phyloP scores from a whole-genome alignment of 202 grass and related monocot species.

The Carex sylvatica region DNA sequence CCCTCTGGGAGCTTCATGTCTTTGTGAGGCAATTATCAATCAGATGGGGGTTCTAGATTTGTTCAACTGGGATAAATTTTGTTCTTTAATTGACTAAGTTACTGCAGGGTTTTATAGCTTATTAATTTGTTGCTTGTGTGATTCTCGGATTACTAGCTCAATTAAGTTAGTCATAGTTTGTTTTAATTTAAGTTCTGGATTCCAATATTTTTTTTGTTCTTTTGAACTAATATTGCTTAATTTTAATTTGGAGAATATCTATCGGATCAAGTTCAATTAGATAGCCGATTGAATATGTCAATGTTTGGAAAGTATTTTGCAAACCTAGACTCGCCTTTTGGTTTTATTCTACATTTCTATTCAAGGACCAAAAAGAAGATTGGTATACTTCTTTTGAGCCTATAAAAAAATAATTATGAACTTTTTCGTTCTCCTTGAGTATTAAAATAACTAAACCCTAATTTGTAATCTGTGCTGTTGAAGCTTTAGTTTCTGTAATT shows the following conservation, averaged over 20 bases:
- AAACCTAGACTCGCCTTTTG: not conserved
- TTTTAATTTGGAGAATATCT: not conserved
- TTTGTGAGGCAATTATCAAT: not conserved
- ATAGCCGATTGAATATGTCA: not conserved
- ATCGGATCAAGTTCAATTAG: not conserved
- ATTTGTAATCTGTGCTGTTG: not conserved
- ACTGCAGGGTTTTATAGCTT: not conserved
- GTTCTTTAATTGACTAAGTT: conserved; percentile 3
- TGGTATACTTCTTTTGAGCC: not conserved
- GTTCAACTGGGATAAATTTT: not conserved
- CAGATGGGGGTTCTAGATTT: not conserved
- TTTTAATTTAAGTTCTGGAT: not conserved
- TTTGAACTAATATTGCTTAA: not conserved
- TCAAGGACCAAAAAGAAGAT: not conserved
- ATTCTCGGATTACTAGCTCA: not conserved
- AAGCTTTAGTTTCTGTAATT: not conserved
- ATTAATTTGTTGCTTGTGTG: not conserved
- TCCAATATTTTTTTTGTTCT: not conserved
- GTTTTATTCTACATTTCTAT: not conserved
- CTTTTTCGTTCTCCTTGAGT: not conserved
- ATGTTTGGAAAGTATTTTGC: not conserved
- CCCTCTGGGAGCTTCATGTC: not conserved
- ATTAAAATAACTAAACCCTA: conserved; percentile 13
- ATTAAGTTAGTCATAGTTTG: not conserved
- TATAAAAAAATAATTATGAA: not conserved